Evolutionary conservation across 768 basidiomycete species (phyloP).

Genomic region (Tulasnella sp.): DNA sequence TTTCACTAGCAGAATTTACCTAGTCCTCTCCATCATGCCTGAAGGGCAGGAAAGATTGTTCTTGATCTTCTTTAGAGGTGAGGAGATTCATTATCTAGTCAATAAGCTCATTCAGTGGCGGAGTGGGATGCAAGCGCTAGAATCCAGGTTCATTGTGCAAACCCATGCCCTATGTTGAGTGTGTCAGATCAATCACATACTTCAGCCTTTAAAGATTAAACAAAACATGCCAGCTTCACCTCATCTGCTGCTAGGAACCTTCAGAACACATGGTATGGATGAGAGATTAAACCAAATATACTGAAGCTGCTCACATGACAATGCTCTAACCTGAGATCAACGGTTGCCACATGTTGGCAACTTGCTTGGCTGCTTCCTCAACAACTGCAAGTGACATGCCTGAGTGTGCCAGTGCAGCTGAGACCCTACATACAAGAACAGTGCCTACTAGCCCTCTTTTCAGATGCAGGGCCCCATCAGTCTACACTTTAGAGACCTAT

Average conservation of each 20-base stretch:
- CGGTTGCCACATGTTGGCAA: constrained; percentile 58
- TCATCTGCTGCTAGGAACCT: constrained; percentile 66
- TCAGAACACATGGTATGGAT: background rate
- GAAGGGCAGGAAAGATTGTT: constrained; percentile 68
- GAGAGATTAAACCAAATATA: background rate
- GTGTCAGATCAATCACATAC: background rate
- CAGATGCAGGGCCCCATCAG: background rate
- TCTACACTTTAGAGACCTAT: background rate
- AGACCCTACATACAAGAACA: constrained; percentile 80
- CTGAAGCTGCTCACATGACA: constrained; percentile 50
- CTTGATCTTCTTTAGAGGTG: constrained; percentile 58
- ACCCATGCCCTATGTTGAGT: constrained; percentile 26
- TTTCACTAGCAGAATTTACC: constrained; percentile 71
- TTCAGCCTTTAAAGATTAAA: background rate
- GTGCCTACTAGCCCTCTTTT: constrained; percentile 76
- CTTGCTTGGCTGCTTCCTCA: constrained; percentile 50
- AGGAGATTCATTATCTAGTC: constrained; percentile 58
- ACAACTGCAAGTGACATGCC: constrained; percentile 63
- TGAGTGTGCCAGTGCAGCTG: constrained; percentile 66
- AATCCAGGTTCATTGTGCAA: constrained; percentile 86
- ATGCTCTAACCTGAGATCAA: constrained; percentile 81
- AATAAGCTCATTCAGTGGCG: constrained; percentile 57
- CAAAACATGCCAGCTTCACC: constrained; percentile 67
- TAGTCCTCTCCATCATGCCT: constrained; percentile 48
- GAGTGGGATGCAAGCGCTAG: constrained; percentile 54